Percentiles rank a stretch among this genome's conserved stretches.
phyloP scores from a whole-genome alignment of 2,329 filamentous ascomycete species.

The Calonectria honghensis region DNA sequence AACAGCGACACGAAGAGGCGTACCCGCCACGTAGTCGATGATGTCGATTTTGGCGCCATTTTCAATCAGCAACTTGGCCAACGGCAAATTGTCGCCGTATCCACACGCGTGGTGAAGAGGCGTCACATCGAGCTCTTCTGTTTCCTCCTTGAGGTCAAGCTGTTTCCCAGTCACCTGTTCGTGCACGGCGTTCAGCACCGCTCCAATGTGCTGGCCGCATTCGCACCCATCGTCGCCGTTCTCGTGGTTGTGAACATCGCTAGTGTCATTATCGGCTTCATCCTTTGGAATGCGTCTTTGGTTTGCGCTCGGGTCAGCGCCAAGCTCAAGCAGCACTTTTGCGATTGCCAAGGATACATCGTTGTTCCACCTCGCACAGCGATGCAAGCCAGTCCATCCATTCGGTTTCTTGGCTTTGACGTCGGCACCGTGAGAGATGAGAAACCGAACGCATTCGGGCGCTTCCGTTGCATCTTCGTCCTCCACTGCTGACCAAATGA shows the following conservation, averaged over 20 bases:
- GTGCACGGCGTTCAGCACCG: neutral
- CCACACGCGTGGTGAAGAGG: constrained; percentile 33
- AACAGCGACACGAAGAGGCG: constrained; percentile 21
- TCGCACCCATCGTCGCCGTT: constrained; percentile 6
- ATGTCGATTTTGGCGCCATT: constrained; percentile 28
- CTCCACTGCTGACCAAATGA: neutral
- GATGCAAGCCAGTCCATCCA: constrained; percentile 30
- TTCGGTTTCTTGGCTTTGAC: constrained; percentile 15
- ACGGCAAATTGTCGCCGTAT: constrained; percentile 30
- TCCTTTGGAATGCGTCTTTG: neutral
- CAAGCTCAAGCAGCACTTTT: constrained; percentile 19
- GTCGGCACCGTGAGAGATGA: constrained; percentile 16
- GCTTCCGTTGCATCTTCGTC: neutral
- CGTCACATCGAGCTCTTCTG: constrained; percentile 31
- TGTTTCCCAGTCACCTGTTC: constrained; percentile 16
- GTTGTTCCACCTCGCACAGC: constrained; percentile 26
- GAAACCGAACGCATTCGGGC: constrained; percentile 7
- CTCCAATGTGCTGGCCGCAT: constrained; percentile 35
- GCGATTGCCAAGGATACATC: constrained; percentile 22
- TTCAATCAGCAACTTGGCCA: constrained; percentile 18
- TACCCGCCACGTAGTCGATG: constrained; percentile 19
- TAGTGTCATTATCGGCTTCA: neutral
- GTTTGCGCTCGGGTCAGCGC: constrained; percentile 12
- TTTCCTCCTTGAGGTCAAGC: neutral
- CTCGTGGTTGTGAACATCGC: neutral